A percentile compares a stretch with the other conserved stretches of the same genome.
These are phyloP conservation scores for Vigna unguiculata DNA, from an alignment of 306 rosid species.

Conservation along the genomic window DNA sequence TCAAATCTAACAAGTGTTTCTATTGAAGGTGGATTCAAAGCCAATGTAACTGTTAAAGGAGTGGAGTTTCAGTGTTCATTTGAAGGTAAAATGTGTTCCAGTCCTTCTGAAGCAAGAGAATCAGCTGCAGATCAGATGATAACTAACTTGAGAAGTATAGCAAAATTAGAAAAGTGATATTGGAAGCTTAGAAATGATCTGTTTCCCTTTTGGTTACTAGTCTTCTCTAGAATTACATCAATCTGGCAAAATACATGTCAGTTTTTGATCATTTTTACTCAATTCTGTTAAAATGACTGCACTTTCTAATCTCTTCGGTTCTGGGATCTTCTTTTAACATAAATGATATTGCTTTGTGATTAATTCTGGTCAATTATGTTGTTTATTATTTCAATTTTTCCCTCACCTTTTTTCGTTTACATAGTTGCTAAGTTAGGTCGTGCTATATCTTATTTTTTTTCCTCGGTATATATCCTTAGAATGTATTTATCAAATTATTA, in stretches of 20 bases:
- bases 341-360: too few relatives aligned
- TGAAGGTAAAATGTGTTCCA: conserved; percentile 44
- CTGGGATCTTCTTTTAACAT: too few relatives aligned
- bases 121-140: conserved; percentile 65
- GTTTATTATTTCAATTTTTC: background rate
- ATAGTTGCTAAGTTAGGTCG: background rate
- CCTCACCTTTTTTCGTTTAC: background rate
- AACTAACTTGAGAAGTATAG: conserved; percentile 37
- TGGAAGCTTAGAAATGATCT: conserved; percentile 29
- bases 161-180: conserved; percentile 29
- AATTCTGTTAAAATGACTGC: too few relatives aligned
- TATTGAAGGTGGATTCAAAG: conserved; percentile 72
- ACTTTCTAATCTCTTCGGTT: too few relatives aligned
- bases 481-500: too few relatives aligned
- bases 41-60: conserved; percentile 60
- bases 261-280: too few relatives aligned
- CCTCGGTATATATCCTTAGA: too few relatives aligned
- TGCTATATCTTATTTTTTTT: background rate
- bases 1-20: conserved; percentile 18
- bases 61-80: conserved; percentile 55
- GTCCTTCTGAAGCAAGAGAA: conserved; percentile 57
- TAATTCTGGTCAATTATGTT: too few relatives aligned
- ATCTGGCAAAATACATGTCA: too few relatives aligned
- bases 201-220: conserved; percentile 10
- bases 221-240: too few relatives aligned